Percentiles rank a stretch among this genome's conserved stretches.
Evolutionary conservation across 176 grass and related monocot genomes (phyloP).

Genomic region (Coix lacrymajobi): DNA sequence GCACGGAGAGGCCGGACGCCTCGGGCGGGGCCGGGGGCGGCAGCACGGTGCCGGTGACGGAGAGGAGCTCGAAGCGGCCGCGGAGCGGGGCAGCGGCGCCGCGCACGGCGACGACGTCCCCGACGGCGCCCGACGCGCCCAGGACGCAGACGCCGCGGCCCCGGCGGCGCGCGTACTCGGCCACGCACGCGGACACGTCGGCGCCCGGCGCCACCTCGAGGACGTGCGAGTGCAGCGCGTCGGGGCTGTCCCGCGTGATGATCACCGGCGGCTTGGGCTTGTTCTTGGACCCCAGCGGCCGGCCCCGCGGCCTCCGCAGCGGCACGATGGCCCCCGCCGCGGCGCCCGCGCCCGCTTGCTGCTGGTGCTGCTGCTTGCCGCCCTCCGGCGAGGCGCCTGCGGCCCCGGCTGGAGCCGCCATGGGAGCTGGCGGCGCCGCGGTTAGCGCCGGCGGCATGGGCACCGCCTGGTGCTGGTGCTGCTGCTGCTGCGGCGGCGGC

Average conservation of each 20-base stretch:
- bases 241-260: constrained; percentile 64
- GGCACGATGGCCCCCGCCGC: constrained; percentile 33
- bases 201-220: constrained; percentile 46
- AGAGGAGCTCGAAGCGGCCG: constrained; percentile 40
- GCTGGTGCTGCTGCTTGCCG: neutral
- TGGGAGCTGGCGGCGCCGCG: neutral
- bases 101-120: constrained; percentile 50
- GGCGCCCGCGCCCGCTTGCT: neutral
- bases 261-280: constrained; percentile 68
- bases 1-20: constrained; percentile 39
- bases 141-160: constrained; percentile 55
- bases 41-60: constrained; percentile 42
- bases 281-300: constrained; percentile 63
- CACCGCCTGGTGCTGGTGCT: neutral
- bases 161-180: constrained; percentile 58
- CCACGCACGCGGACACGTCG: constrained; percentile 47
- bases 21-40: constrained; percentile 43
- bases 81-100: constrained; percentile 17
- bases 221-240: constrained; percentile 61
- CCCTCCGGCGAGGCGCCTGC: neutral
- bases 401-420: neutral
- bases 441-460: neutral
- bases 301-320: constrained; percentile 40
- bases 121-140: constrained; percentile 44
- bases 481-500: neutral